These are phyloP conservation scores for Solanum aculeatissimum DNA, from an alignment of 305 asterid genomes.

Conservation along the genomic window DNA sequence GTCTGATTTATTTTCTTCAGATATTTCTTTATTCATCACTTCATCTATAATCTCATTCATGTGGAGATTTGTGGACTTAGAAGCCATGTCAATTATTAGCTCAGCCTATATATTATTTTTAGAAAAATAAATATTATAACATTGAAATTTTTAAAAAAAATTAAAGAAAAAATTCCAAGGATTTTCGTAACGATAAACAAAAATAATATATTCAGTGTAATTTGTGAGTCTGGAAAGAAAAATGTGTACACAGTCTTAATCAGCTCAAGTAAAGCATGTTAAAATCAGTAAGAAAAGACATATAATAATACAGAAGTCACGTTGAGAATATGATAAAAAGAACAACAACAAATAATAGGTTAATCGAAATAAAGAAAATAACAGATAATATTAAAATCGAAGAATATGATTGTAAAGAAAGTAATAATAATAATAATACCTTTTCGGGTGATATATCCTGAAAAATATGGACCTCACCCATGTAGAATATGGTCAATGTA, in stretches of 20 bases:
- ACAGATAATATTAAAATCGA: not conserved
- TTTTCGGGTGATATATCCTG: conserved; percentile 10
- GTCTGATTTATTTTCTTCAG: not conserved
- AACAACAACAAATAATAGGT: not conserved
- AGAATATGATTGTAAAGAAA: not conserved
- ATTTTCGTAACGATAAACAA: conserved; percentile 9
- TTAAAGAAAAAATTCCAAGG: not conserved
- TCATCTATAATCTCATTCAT: not conserved
- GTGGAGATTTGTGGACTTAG: not conserved
- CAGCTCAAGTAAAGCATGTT: not conserved
- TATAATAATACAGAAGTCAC: not conserved
- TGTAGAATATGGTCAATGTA: conserved; percentile 10
- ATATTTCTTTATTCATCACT: not conserved
- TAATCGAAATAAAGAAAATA: not conserved
- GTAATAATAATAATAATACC: conserved; percentile 1
- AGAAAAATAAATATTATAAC: not conserved
- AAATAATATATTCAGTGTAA: not conserved
- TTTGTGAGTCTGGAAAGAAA: not conserved
- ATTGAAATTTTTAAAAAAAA: not conserved
- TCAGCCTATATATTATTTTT: conserved; percentile 13
- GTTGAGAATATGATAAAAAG: not conserved
- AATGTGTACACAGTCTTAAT: not conserved
- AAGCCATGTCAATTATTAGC: not conserved
- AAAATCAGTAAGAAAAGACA: not conserved
- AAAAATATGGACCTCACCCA: conserved; percentile 11